Conservation (phyloP, 2,329 filamentous ascomycete genomes). For the Leptographium radiaticola region DNA sequence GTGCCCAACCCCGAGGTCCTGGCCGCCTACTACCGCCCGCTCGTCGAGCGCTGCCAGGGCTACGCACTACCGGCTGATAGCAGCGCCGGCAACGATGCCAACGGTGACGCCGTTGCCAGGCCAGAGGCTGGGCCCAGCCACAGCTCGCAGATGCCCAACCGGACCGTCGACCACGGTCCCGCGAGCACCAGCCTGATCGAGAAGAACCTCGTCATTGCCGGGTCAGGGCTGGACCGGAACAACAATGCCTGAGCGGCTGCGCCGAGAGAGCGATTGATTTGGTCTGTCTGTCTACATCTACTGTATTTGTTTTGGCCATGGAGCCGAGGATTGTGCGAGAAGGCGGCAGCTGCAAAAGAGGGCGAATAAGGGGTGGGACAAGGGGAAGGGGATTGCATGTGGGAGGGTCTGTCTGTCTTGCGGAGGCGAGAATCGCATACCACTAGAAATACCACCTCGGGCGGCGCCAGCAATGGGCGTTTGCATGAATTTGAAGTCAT, state of each 20-base stretch:
- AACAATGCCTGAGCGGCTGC: background rate
- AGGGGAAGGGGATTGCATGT: background rate
- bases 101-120: constrained; percentile 17
- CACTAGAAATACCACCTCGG: background rate
- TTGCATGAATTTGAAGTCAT: background rate
- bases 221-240: background rate
- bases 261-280: background rate
- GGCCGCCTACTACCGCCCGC: constrained; percentile 80
- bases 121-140: background rate
- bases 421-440: background rate
- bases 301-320: too few relatives aligned
- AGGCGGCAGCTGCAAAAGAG: too few relatives aligned
- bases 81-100: constrained; percentile 17
- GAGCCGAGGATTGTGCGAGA: too few relatives aligned
- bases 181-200: constrained; percentile 5
- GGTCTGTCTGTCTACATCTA: too few relatives aligned
- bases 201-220: constrained; percentile 6
- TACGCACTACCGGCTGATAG: constrained; percentile 36
- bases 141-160: background rate
- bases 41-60: constrained; percentile 55
- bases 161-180: background rate
- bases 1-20: constrained; percentile 90
- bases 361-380: background rate
- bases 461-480: constrained; percentile 1
- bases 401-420: background rate